Evolutionary conservation across 176 grass and related monocot species (phyloP).

Genomic region (Paspalum vaginatum): DNA sequence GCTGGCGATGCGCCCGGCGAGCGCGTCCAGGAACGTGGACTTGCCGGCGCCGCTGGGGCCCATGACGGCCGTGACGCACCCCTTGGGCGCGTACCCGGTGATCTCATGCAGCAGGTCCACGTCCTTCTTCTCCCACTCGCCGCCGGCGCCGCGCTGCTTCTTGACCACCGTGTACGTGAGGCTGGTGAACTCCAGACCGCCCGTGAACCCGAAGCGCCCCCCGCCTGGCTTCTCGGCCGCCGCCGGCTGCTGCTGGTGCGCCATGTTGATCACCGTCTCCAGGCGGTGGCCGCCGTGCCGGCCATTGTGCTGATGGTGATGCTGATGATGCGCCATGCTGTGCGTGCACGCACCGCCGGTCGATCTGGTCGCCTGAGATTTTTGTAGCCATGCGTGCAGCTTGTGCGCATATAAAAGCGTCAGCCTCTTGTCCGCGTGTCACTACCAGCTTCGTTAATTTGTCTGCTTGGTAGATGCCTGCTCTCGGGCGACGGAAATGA

Average conservation of each 20-base stretch:
- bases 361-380: background rate
- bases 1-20: conserved; percentile 69
- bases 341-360: background rate
- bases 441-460: conserved; percentile 41
- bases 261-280: conserved; percentile 49
- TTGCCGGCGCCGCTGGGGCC: conserved; percentile 83
- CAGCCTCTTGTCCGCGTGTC: conserved; percentile 11
- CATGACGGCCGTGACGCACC: conserved; percentile 69
- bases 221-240: background rate
- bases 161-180: conserved; percentile 59
- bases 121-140: conserved; percentile 59
- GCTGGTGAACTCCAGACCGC: conserved; percentile 64
- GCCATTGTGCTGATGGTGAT: conserved; percentile 21
- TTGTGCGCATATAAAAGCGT: conserved; percentile 14
- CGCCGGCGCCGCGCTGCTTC: conserved; percentile 61
- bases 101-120: conserved; percentile 72
- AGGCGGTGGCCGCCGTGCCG: conserved; percentile 40
- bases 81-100: conserved; percentile 68
- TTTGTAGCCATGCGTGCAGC: conserved; percentile 34
- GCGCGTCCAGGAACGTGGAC: conserved; percentile 80
- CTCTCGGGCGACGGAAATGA: conserved; percentile 48
- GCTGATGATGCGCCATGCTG: conserved; percentile 46
- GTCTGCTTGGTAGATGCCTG: conserved; percentile 22
- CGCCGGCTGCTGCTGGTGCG: conserved; percentile 16
- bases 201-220: conserved; percentile 43